Conservation (phyloP, 2,329 filamentous ascomycete genomes). For the Paracoccidioides lutzii region DNA sequence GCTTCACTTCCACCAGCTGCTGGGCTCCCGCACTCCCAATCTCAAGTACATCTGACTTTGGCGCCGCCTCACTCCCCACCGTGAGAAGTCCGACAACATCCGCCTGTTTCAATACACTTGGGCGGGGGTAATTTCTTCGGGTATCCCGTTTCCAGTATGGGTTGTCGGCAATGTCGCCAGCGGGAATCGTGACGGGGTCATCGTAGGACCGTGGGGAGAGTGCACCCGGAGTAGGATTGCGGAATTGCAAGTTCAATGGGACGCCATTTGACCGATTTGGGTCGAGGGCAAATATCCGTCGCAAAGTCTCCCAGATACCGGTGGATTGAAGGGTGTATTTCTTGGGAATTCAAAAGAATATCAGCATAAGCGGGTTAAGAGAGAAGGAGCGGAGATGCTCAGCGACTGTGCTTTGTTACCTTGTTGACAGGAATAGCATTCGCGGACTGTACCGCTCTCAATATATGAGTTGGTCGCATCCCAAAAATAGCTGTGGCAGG, state of each 20-base stretch:
- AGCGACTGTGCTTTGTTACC: constrained; percentile 14
- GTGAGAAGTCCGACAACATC: constrained; percentile 75
- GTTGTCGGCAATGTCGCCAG: constrained; percentile 79
- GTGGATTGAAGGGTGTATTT: constrained; percentile 92
- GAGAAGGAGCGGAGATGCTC: background rate
- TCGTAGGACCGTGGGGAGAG: constrained; percentile 59
- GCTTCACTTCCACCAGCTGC: constrained; percentile 62
- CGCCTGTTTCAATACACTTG: constrained; percentile 68
- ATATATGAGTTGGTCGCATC: constrained; percentile 16
- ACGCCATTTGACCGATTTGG: constrained; percentile 81
- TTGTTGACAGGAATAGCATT: constrained; percentile 26
- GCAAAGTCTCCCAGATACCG: constrained; percentile 77
- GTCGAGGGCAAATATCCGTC: constrained; percentile 66
- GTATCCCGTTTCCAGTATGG: constrained; percentile 92
- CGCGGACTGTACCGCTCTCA: constrained; percentile 29
- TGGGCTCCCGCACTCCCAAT: constrained; percentile 61
- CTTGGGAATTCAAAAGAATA: constrained; percentile 35
- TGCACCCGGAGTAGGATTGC: constrained; percentile 67
- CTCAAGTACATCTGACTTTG: constrained; percentile 64
- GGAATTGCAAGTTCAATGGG: constrained; percentile 84
- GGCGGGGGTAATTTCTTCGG: constrained; percentile 67
- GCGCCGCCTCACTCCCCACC: constrained; percentile 67
- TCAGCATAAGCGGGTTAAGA: background rate
- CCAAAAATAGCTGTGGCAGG: constrained; percentile 9
- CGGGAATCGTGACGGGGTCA: constrained; percentile 73